Evolutionary conservation across 192 early-diverging fungal species (phyloP).

Genomic region (Fimicolochytrium jonesii): DNA sequence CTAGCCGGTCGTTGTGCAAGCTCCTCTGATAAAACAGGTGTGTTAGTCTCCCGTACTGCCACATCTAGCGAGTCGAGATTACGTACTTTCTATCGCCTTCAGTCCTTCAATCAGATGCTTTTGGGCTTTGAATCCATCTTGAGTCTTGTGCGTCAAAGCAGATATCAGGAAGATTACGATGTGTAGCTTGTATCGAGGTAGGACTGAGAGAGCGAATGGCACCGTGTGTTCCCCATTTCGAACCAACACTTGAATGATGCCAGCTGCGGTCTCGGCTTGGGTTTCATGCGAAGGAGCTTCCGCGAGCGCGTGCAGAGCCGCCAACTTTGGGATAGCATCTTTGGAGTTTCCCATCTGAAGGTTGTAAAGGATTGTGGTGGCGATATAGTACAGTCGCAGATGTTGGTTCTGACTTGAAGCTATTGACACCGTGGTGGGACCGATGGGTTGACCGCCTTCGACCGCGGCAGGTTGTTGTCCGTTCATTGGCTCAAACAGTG

Average conservation of each 20-base stretch:
- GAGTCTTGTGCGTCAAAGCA: slow-evolving; percentile 13
- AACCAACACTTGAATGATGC: neutral
- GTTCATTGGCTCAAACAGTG: neutral
- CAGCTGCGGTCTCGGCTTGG: slow-evolving; percentile 1
- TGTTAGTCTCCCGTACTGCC: too few species aligned
- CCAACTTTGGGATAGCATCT: neutral
- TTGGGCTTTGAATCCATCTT: slow-evolving; percentile 19
- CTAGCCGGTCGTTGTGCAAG: neutral
- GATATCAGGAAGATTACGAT: slow-evolving; percentile 6
- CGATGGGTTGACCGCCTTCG: too few species aligned
- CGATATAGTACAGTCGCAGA: slow-evolving; percentile 12
- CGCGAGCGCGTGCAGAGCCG: slow-evolving; percentile 5
- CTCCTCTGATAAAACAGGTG: neutral
- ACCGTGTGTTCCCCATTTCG: neutral
- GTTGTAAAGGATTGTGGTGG: slow-evolving; percentile 4
- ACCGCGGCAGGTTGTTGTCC: too few species aligned
- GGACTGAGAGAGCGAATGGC: neutral
- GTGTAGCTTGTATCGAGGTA: slow-evolving; percentile 3
- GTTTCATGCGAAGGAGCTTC: neutral
- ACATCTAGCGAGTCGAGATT: too few species aligned
- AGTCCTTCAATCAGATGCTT: slow-evolving; percentile 25
- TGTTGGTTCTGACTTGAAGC: neutral
- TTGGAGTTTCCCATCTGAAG: slow-evolving; percentile 12
- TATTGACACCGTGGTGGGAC: too few species aligned
- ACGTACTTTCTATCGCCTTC: slow-evolving; percentile 17